phyloP scores from a whole-genome alignment of 805 yeast genomes.

The Saturnispora silvae region DNA sequence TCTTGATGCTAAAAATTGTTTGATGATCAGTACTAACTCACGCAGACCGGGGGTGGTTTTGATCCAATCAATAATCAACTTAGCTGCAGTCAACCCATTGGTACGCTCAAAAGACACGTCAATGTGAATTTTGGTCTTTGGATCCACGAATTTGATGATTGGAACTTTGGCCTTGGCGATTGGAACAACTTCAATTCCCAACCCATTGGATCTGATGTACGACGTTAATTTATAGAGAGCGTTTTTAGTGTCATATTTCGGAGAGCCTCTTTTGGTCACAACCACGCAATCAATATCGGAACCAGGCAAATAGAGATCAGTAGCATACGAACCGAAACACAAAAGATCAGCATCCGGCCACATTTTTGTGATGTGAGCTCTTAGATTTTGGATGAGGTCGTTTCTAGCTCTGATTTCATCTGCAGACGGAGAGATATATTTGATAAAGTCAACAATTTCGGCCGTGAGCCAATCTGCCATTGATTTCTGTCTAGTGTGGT shows the following conservation, averaged over 20 bases:
- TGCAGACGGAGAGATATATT: constrained; percentile 75
- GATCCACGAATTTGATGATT: constrained; percentile 81
- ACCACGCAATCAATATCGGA: constrained; percentile 94
- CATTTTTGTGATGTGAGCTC: constrained; percentile 36
- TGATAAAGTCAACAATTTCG: constrained; percentile 77
- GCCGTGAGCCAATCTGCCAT: constrained; percentile 78
- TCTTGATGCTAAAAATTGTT: constrained; percentile 75
- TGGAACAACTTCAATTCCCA: constrained; percentile 71
- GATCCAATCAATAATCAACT: constrained; percentile 66
- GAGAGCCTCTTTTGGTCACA: constrained; percentile 40
- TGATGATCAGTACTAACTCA: constrained; percentile 70
- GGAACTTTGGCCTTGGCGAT: constrained; percentile 90
- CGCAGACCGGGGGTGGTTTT: constrained; percentile 64
- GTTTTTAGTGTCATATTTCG: constrained; percentile 51
- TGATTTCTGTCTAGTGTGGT: constrained; percentile 66
- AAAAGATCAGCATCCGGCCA: constrained; percentile 77
- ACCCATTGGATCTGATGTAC: constrained; percentile 44
- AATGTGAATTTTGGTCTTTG: constrained; percentile 56
- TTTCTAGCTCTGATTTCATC: constrained; percentile 64
- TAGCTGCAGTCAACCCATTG: constrained; percentile 78
- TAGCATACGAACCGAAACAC: constrained; percentile 91
- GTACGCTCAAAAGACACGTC: constrained; percentile 85
- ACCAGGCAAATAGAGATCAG: constrained; percentile 86
- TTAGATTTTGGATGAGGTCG: constrained; percentile 48
- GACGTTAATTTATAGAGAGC: constrained; percentile 65